Conservation (phyloP, 768 basidiomycete species). For the Boletus subcaerulescens region DNA sequence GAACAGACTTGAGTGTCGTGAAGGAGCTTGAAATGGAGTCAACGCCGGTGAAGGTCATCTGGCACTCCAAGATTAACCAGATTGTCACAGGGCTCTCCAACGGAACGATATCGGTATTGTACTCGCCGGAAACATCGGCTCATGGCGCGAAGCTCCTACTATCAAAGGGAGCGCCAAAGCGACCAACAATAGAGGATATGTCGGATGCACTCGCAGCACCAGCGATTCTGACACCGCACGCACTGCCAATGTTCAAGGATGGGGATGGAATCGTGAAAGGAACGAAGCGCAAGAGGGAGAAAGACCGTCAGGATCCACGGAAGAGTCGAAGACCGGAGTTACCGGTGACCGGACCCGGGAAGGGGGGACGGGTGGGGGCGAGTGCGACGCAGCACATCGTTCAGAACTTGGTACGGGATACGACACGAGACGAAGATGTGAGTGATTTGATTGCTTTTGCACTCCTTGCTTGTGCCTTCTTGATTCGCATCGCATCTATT, state of each 20-base stretch:
- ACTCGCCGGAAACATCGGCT: conserved; percentile 85
- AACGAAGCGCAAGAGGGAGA: conserved; percentile 86
- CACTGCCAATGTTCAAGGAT: conserved; percentile 90
- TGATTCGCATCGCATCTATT: conserved; percentile 4
- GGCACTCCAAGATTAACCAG: conserved; percentile 98
- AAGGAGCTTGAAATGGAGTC: conserved; percentile 68
- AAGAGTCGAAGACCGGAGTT: conserved; percentile 92
- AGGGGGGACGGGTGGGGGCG: conserved; percentile 91
- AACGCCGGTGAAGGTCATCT: conserved; percentile 84
- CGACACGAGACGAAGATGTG: conserved; percentile 91
- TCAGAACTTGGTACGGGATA: conserved; percentile 89
- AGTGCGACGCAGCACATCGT: conserved; percentile 97
- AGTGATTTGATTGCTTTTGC: conserved; percentile 42
- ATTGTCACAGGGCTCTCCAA: conserved; percentile 86
- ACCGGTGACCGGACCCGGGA: conserved; percentile 90
- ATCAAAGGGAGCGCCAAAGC: conserved; percentile 81
- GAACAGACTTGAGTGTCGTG: conserved; percentile 64
- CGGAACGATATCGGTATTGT: conserved; percentile 85
- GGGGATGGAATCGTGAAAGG: conserved; percentile 62
- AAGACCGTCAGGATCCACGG: conserved; percentile 81
- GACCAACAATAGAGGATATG: conserved; percentile 83
- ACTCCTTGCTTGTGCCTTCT: background rate
- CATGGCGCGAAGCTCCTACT: conserved; percentile 91
- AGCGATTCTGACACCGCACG: conserved; percentile 89
- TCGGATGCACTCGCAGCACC: conserved; percentile 83